Percentiles rank a stretch among this genome's conserved stretches.
Evolutionary conservation across 164 flowering plant species (phyloP).

Genomic region (Aristolochia fimbriata): DNA sequence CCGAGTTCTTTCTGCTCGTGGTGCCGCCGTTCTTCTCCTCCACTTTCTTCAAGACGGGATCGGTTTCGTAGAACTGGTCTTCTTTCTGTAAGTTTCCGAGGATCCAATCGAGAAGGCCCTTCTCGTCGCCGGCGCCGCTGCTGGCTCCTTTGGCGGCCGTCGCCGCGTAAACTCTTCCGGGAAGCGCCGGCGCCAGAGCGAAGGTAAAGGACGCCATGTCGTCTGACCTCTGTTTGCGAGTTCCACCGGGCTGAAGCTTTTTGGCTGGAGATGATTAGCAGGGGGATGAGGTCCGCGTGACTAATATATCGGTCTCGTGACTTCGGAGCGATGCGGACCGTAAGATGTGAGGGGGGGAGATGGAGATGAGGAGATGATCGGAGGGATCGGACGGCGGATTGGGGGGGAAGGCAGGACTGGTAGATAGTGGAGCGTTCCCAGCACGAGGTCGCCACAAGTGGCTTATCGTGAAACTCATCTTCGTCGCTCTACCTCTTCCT

Average conservation of each 20-base stretch:
- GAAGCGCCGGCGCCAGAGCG: constrained; percentile 1
- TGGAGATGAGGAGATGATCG: neutral
- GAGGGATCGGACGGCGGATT: neutral
- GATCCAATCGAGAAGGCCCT: constrained; percentile 54
- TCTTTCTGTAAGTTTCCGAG: constrained; percentile 48
- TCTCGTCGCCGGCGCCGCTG: constrained; percentile 42
- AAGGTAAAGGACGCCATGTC: constrained; percentile 2
- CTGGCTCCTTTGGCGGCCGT: constrained; percentile 35
- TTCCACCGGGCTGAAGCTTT: too few relatives aligned
- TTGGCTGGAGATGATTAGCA: neutral
- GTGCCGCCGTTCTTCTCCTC: constrained; percentile 49
- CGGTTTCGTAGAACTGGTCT: constrained; percentile 76
- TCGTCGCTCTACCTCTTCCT: neutral
- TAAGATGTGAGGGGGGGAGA: neutral
- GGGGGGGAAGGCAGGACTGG: neutral
- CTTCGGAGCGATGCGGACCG: neutral
- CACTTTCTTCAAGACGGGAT: constrained; percentile 78
- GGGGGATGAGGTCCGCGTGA: neutral
- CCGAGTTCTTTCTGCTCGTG: constrained; percentile 24
- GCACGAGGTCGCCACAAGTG: constrained; percentile 5
- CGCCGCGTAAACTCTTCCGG: constrained; percentile 3
- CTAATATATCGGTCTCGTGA: neutral
- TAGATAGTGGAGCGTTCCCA: neutral
- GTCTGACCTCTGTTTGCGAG: neutral
- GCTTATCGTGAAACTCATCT: neutral